Evolutionary conservation across 2,329 filamentous ascomycete genomes (phyloP), one percentile per base, ranked within the genome.

Genomic region (Monilinia aucupariae): DNA sequence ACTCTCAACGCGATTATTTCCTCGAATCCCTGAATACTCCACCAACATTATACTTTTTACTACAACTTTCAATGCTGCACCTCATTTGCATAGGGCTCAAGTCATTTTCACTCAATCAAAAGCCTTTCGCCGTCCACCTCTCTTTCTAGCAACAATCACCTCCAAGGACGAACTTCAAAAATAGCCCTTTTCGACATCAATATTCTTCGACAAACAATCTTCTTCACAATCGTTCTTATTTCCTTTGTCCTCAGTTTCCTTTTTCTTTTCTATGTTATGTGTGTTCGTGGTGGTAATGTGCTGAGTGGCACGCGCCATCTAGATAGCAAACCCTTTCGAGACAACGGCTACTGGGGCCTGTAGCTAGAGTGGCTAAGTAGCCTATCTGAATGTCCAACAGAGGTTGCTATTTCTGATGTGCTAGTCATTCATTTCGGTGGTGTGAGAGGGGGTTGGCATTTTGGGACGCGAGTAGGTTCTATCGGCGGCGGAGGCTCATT

Each of bases 301-400:
- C 41, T 47, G 41, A 58, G 54, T 58, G 25, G n/a, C 30, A 47
- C 41, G 41, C n/a, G 10, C 8, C n/a, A 30, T 58, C 54, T 34
- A 17, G 47, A 30, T 47, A 37, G 54, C 41, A 47, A 47, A 25
- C 30, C n/a, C n/a, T 25, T 47, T 47, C 4, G 30, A 27, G 39
- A 34, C n/a, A 58, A 58, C 5, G 41, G 20, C n/a, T 58, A n/a
- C 54, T 47, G 15, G 41, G 20, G 34, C 54, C 25, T 58, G 41
- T 58, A 58, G 54, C 54, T 47, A 58, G 54, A 58, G 41, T 41
- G 41, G 54, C 54, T 37, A n/a, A 58, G 41, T 58, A 58, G 54
- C 27, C 20, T 25, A 58, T 58, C 41, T 37, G 41, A 58, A 47
- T 58, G 27, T 25, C 20, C 27, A 34, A 41, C 37, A 41, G 13